Evolutionary conservation across 1,284 basidiomycete species (phyloP), one percentile per base, ranked within the genome.

Genomic region (Hemileia vastatrix): DNA sequence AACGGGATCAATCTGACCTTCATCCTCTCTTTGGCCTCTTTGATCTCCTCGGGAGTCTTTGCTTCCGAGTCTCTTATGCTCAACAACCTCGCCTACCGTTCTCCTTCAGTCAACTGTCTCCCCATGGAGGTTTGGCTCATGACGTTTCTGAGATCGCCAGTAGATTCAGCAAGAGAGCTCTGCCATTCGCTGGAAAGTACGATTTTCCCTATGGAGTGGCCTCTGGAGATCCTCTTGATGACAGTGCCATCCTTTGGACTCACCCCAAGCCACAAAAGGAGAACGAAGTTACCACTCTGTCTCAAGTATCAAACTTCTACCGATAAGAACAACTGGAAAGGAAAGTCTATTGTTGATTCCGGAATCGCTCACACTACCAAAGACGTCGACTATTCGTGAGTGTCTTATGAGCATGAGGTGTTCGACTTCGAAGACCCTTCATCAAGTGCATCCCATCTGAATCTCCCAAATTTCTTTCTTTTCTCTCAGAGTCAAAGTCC

Each of bases 361-460:
- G 82, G 81, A 19, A 76, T 81, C 57, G 83, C 80, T 0, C 83
- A 82, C 74, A 83, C 83, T 3, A 81, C 80, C 59, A 82, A 81
- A 65, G 84, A 85, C 67, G 83, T 86, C 47, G 83, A 84, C 72
- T 86, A n/a, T n/a, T n/a, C n/a, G n/a, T n/a, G n/a, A n/a, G n/a
- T n/a, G n/a, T n/a, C n/a, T n/a, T n/a, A n/a, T n/a, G n/a, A n/a
- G n/a, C n/a, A n/a, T n/a, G n/a, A n/a, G n/a, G n/a, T n/a, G n/a
- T n/a, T n/a, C n/a, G n/a, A n/a, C n/a, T n/a, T n/a, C n/a, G n/a
- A n/a, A n/a, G n/a, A n/a, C n/a, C n/a, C n/a, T n/a, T n/a, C n/a
- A n/a, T n/a, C n/a, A n/a, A n/a, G n/a, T n/a, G n/a, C n/a, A n/a
- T 27, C 27, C 27, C 27, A 40, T 40, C 36, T 40, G 36, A 11